Conservation (phyloP, 2,329 filamentous ascomycete species). For the Akanthomyces dipterigenus region DNA sequence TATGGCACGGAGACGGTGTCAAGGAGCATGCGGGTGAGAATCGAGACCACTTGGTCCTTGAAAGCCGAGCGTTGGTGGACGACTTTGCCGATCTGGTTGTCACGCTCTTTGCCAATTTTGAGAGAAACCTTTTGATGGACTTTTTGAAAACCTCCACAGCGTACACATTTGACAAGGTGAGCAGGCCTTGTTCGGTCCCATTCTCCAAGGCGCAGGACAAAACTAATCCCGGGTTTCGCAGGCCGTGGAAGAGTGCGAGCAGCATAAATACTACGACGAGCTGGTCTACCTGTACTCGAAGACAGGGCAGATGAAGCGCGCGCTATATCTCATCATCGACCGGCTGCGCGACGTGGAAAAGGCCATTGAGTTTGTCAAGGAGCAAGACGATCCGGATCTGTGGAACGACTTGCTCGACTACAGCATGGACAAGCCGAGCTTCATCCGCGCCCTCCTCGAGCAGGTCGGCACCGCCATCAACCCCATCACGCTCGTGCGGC, state of each 20-base stretch:
- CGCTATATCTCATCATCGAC: constrained; percentile 87
- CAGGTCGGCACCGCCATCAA: constrained; percentile 93
- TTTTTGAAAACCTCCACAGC: constrained; percentile 79
- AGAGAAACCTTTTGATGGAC: constrained; percentile 73
- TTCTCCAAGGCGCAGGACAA: no score
- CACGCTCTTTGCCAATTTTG: constrained; percentile 77
- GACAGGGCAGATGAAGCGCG: constrained; percentile 87
- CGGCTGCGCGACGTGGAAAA: constrained; percentile 85
- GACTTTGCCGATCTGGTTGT: constrained; percentile 82
- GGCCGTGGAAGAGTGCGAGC: constrained; percentile 73
- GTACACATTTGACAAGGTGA: constrained; percentile 75
- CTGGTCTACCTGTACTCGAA: constrained; percentile 95
- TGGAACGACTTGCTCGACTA: constrained; percentile 95
- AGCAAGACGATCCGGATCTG: constrained; percentile 83
- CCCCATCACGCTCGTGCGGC: constrained; percentile 79
- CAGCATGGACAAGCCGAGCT: constrained; percentile 94
- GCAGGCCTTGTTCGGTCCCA: neutral
- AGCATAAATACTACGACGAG: constrained; percentile 75
- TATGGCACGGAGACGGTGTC: constrained; percentile 73
- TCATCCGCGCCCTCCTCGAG: constrained; percentile 85
- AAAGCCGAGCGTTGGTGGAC: constrained; percentile 67
- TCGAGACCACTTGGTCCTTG: constrained; percentile 49
- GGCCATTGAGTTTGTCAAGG: constrained; percentile 90
- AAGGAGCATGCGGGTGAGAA: constrained; percentile 46
- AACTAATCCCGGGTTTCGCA: constrained; percentile 17